Percentiles rank a stretch among this genome's conserved stretches.
phyloP scores from a whole-genome alignment of 495 filamentous ascomycete species.

The Penicillium canariense region DNA sequence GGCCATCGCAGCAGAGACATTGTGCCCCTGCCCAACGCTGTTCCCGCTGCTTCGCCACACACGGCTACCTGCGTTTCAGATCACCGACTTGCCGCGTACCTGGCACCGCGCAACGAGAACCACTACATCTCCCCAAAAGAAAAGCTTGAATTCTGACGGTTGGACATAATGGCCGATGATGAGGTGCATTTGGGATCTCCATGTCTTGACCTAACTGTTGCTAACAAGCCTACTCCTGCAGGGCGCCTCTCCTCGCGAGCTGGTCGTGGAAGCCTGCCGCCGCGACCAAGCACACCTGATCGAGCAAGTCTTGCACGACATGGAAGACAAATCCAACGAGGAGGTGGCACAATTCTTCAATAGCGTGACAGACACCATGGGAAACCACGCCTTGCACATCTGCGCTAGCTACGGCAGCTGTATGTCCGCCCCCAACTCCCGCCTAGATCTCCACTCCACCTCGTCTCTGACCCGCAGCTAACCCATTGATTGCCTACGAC shows the following conservation, averaged over 20 bases:
- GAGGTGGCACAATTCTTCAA: slow-evolving; percentile 74
- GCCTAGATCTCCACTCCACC: background rate
- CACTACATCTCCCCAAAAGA: background rate
- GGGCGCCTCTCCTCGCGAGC: slow-evolving; percentile 84
- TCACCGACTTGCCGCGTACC: slow-evolving; percentile 8
- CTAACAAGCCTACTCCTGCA: slow-evolving; percentile 35
- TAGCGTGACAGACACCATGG: slow-evolving; percentile 75
- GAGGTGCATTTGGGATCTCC: slow-evolving; percentile 30
- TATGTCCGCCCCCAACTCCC: slow-evolving; percentile 42
- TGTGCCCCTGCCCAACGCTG: background rate
- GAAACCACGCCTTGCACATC: slow-evolving; percentile 84
- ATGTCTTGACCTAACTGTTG: background rate
- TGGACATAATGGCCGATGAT: slow-evolving; percentile 40
- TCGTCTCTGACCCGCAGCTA: background rate
- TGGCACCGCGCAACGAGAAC: slow-evolving; percentile 10
- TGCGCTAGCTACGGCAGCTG: slow-evolving; percentile 84
- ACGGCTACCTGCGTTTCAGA: slow-evolving; percentile 15
- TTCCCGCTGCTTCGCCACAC: slow-evolving; percentile 2
- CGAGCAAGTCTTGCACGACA: slow-evolving; percentile 49
- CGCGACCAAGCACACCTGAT: slow-evolving; percentile 89
- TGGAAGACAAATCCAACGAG: slow-evolving; percentile 47
- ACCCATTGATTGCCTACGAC: background rate
- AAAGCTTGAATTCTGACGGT: background rate
- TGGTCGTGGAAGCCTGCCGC: slow-evolving; percentile 88
- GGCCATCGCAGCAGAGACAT: background rate